Evolutionary conservation across 1,139 yeast species (phyloP), one percentile per base, ranked within the genome.

Genomic region (Entelexis paramagnoliae): DNA sequence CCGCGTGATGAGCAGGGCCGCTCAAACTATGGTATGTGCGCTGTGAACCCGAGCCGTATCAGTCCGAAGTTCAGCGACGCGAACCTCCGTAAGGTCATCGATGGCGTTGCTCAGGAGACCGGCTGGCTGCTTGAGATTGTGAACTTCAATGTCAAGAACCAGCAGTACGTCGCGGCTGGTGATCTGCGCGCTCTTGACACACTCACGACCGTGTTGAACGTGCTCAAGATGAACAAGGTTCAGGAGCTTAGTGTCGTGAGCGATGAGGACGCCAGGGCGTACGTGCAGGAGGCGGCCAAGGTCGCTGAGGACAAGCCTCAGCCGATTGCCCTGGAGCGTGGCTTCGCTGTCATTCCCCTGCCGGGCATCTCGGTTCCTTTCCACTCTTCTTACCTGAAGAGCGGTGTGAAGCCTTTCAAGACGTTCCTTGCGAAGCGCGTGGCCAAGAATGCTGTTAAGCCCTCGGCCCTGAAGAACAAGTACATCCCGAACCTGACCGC

Each of bases 401-500:
- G 93, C 57, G 99, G 99, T 72, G 99, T 91, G 58, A 89, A 88
- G 72, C 98, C 98, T 64, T 91, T 91, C 88, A 89, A 91, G 77
- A 84, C 91, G 73, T 93, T 91, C 81, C 78, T 91, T 74, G 81
- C 83, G 68, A 91, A 88, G 83, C 91, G 91, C 80, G 85, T 91
- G 66, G 85, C 95, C 60, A 86, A 84, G 74, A 85, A 87, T 61
- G 94, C 96, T 50, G 93, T 91, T 61, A 89, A 91, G 74, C 95
- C 96, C 57, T 84, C 91, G 58, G 87, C 87, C 68, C 78, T 91
- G 72, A 81, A 87, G 64, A 89, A 89, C 67, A 89, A 88, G 74
- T 91, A 93, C 72, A 88, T 91, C 76, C 99, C 99, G 61, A 91
- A 91, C 76, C 81, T 91, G 77, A 93, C 98, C 58, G 98, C 98